Percentiles rank a stretch among this genome's conserved stretches.
phyloP scores from a whole-genome alignment of 176 grass and related monocot genomes.

The Avena insularis region DNA sequence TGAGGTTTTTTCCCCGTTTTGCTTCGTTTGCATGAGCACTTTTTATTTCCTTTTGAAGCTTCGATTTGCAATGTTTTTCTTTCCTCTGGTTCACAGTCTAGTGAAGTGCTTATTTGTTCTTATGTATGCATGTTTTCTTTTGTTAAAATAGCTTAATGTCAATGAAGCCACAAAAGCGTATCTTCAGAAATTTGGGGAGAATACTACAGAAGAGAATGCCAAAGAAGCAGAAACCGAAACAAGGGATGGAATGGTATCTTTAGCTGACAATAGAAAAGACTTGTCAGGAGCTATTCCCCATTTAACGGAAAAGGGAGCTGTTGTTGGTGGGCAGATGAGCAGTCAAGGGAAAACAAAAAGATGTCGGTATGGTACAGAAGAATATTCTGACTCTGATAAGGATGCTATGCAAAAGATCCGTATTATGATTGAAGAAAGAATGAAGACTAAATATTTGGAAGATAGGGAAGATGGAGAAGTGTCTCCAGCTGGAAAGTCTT shows the following conservation, averaged over 20 bases:
- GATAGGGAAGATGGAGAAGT: conserved; percentile 51
- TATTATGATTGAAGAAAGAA: conserved; percentile 78
- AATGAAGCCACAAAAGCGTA: background rate
- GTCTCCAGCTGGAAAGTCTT: conserved; percentile 20
- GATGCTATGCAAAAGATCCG: conserved; percentile 62
- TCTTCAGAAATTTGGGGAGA: conserved; percentile 1
- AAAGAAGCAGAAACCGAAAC: background rate
- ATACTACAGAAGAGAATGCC: conserved; percentile 21
- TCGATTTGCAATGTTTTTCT: background rate
- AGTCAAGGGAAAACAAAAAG: conserved; percentile 10
- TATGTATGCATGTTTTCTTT: background rate
- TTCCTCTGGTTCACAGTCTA: background rate
- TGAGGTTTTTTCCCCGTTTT: background rate
- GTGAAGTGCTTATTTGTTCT: conserved; percentile 26
- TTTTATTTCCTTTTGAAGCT: background rate
- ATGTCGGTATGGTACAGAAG: background rate
- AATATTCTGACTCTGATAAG: conserved; percentile 54
- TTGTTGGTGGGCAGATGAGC: conserved; percentile 2
- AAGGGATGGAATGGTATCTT: background rate
- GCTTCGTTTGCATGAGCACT: background rate
- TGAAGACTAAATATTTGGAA: conserved; percentile 67
- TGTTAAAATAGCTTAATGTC: conserved; percentile 20
- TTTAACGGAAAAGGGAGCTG: background rate
- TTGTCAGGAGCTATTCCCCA: background rate
- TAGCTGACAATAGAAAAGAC: background rate